Evolutionary conservation across 2,329 filamentous ascomycete genomes (phyloP).

Genomic region (Aspergillus nomiae): DNA sequence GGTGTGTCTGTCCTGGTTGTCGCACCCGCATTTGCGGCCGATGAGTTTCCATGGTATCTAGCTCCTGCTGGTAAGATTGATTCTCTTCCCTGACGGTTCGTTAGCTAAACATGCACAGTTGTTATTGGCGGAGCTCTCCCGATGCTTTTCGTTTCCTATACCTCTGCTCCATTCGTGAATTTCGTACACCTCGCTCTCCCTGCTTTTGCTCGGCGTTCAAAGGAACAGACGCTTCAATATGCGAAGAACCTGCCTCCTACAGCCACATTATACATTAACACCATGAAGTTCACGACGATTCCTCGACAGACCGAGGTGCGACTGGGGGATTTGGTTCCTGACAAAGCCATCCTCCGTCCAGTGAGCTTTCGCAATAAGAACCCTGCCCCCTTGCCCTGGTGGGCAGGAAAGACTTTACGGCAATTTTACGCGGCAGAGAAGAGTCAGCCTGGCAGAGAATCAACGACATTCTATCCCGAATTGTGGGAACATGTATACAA

Average conservation of each 20-base stretch:
- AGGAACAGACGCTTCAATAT: constrained; percentile 47
- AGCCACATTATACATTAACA: constrained; percentile 47
- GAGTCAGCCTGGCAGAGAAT: constrained; percentile 40
- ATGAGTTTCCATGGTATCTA: constrained; percentile 47
- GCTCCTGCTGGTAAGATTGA: constrained; percentile 42
- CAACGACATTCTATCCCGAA: constrained; percentile 45
- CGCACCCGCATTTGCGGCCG: constrained; percentile 58
- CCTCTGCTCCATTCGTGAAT: constrained; percentile 70
- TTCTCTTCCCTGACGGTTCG: neutral
- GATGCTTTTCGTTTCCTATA: constrained; percentile 64
- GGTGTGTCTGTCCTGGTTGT: constrained; percentile 66
- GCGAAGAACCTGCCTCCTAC: constrained; percentile 47
- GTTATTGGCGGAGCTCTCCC: constrained; percentile 65
- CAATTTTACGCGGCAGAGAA: constrained; percentile 44
- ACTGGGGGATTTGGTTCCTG: constrained; percentile 43
- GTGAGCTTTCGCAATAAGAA: constrained; percentile 45
- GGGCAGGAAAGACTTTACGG: constrained; percentile 36
- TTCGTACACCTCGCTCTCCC: constrained; percentile 72
- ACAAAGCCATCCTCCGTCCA: constrained; percentile 39
- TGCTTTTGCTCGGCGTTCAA: constrained; percentile 62
- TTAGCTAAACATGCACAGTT: constrained; percentile 44
- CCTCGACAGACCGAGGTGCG: constrained; percentile 45
- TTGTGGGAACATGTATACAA: constrained; percentile 47
- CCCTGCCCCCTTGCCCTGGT: constrained; percentile 39
- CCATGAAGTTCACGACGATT: constrained; percentile 48